Evolutionary conservation across 179 eudicot genomes (phyloP).

Genomic region (Corrigiola litoralis): DNA sequence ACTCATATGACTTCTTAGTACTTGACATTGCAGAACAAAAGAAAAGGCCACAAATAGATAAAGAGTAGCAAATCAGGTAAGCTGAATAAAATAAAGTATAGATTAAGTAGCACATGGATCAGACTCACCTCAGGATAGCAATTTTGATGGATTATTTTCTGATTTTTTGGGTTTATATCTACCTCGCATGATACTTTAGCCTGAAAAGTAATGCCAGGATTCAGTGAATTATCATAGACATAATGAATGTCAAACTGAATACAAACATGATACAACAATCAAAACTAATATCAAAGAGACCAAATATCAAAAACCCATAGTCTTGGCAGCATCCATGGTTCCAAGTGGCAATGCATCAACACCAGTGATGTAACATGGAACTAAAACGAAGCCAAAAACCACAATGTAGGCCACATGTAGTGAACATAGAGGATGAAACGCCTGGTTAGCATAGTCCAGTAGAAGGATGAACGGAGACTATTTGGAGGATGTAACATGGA

Average conservation of each 20-base stretch:
- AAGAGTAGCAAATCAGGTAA: neutral
- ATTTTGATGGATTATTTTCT: slow-evolving; percentile 44
- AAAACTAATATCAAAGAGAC: neutral
- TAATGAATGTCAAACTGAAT: neutral
- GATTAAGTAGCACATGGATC: neutral
- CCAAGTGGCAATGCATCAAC: neutral
- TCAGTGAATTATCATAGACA: neutral
- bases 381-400: too few relatives aligned
- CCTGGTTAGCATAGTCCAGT: neutral
- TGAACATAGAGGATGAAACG: too few relatives aligned
- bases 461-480: neutral
- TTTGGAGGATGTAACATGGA: neutral
- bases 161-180: slow-evolving; percentile 33
- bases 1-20: too few relatives aligned
- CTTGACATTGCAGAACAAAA: too few relatives aligned
- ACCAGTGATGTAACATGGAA: too few relatives aligned
- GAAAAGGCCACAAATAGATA: neutral
- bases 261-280: neutral
- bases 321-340: neutral
- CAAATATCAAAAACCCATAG: neutral
- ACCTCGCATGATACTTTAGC: slow-evolving; percentile 51
- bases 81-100: neutral
- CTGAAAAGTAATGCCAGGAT: slow-evolving; percentile 19
- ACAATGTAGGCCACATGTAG: too few relatives aligned
- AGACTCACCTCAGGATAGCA: slow-evolving; percentile 49